phyloP scores from a whole-genome alignment of 2,329 filamentous ascomycete genomes.

The Teratosphaeria pseudoeucalypti region DNA sequence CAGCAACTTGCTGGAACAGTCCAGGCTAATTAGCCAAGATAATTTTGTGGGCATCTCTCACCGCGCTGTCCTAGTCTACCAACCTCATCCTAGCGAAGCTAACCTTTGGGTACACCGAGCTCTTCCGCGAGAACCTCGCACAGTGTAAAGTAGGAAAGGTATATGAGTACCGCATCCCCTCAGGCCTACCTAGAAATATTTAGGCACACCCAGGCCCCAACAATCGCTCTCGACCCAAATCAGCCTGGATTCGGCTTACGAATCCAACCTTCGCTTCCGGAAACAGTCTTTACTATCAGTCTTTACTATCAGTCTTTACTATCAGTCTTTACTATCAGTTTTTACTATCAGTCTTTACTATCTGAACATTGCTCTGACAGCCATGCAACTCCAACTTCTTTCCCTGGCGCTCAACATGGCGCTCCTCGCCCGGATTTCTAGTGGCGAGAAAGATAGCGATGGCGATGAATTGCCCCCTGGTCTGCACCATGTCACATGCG shows the following conservation, averaged over 20 bases:
- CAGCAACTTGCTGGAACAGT: too few relatives aligned
- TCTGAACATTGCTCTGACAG: neutral
- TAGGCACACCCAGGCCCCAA: neutral
- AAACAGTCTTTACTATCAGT: neutral
- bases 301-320: too few relatives aligned
- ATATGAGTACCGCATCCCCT: neutral
- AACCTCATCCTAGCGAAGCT: neutral
- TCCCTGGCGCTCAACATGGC: neutral
- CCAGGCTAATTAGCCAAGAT: neutral
- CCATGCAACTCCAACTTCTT: neutral
- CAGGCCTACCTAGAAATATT: neutral
- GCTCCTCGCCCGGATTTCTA: neutral
- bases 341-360: too few relatives aligned
- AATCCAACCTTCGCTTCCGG: neutral
- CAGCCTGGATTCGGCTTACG: neutral
- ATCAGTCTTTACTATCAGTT: too few relatives aligned
- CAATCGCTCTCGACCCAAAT: neutral
- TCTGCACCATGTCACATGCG: neutral
- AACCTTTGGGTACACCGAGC: neutral
- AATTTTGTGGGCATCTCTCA: neutral
- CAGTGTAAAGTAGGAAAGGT: neutral
- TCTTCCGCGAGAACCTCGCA: neutral
- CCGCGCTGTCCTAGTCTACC: neutral
- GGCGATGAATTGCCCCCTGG: neutral
- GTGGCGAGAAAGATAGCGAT: neutral